Conservation (phyloP, 2,329 filamentous ascomycete species). For the Claviceps sp. region DNA sequence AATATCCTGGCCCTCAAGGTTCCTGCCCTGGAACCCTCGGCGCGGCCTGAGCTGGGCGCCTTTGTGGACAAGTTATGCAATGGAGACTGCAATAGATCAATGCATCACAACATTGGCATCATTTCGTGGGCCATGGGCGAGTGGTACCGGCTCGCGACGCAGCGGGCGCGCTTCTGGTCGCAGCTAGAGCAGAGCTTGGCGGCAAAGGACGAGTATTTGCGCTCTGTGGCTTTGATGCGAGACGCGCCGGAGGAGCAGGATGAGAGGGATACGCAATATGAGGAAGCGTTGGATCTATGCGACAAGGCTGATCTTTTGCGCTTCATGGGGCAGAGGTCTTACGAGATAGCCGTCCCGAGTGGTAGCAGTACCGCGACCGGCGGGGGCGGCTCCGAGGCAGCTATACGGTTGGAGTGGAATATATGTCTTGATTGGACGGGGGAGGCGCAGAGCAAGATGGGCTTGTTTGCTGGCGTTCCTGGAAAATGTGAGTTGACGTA, state of each 20-base stretch:
- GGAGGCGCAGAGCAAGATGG: conserved; percentile 48
- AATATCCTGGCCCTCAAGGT: conserved; percentile 40
- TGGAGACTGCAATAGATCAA: conserved; percentile 26
- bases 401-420: conserved; percentile 45
- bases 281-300: conserved; percentile 6
- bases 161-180: conserved; percentile 51
- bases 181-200: conserved; percentile 35
- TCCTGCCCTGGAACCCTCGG: conserved; percentile 40
- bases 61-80: conserved; percentile 34
- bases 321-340: conserved; percentile 38
- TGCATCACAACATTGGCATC: conserved; percentile 44
- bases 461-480: conserved; percentile 42
- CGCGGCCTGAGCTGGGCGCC: conserved; percentile 42
- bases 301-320: conserved; percentile 33
- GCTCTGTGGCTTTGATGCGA: conserved; percentile 13
- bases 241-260: conserved; percentile 12
- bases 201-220: conserved; percentile 15
- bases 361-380: conserved; percentile 7
- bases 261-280: conserved; percentile 10
- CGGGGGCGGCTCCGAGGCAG: conserved; percentile 23
- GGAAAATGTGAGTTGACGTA: conserved; percentile 43
- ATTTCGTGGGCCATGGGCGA: conserved; percentile 55
- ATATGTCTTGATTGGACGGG: conserved; percentile 62
- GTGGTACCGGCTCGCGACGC: conserved; percentile 48
- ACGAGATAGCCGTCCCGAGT: conserved; percentile 29